Evolutionary conservation across 2,329 filamentous ascomycete genomes (phyloP).

Genomic region (Cladosporium austrohemisphaericum): DNA sequence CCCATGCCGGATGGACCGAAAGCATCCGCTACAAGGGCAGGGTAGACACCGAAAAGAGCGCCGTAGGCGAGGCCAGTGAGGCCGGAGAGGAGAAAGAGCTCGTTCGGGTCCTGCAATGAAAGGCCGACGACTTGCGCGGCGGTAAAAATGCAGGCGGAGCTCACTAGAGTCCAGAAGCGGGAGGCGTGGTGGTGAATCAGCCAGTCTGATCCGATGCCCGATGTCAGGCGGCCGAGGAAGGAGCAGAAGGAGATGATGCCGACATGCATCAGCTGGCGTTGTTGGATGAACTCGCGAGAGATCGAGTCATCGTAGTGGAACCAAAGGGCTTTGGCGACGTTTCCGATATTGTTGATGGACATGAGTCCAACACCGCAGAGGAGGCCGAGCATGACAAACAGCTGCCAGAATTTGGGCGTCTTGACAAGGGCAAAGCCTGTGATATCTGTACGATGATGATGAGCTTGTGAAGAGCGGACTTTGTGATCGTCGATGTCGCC

Average conservation of each 20-base stretch:
- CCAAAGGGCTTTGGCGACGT: conserved; percentile 82
- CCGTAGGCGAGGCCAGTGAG: conserved; percentile 88
- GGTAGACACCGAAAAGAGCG: conserved; percentile 89
- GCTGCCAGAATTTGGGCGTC: conserved; percentile 80
- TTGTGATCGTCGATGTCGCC: conserved; percentile 49
- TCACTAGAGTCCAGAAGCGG: conserved; percentile 85
- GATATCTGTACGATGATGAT: conserved; percentile 76
- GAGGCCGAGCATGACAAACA: conserved; percentile 84
- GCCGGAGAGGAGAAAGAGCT: conserved; percentile 72
- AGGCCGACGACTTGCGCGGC: conserved; percentile 74
- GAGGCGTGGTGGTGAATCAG: conserved; percentile 77
- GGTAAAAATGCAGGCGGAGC: conserved; percentile 73
- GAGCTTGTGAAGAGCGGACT: conserved; percentile 47
- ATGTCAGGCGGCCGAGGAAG: conserved; percentile 72
- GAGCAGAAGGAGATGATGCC: conserved; percentile 88
- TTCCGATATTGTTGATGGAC: conserved; percentile 99
- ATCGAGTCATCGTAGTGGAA: conserved; percentile 73
- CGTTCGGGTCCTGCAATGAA: conserved; percentile 69
- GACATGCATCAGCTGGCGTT: conserved; percentile 85
- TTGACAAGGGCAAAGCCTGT: conserved; percentile 73
- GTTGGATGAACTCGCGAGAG: conserved; percentile 69
- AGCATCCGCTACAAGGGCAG: conserved; percentile 77
- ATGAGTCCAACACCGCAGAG: conserved; percentile 90
- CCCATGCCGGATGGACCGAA: conserved; percentile 87
- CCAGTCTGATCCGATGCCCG: conserved; percentile 82